Evolutionary conservation across 495 filamentous ascomycete species (phyloP), one percentile per base, ranked within the genome.

Genomic region (Neurospora sp.): DNA sequence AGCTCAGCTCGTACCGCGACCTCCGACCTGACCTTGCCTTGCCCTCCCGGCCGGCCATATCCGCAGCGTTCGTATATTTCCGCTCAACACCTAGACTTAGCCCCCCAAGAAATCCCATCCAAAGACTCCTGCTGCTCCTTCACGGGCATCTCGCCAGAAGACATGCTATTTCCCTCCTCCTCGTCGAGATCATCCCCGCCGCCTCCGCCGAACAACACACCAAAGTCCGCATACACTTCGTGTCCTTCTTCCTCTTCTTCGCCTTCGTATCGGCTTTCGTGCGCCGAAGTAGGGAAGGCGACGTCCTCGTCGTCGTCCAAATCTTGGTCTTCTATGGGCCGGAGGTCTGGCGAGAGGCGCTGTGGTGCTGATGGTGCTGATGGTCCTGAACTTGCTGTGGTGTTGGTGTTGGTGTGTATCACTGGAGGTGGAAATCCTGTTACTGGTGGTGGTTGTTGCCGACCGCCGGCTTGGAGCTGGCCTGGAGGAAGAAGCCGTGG

Each of bases 191-290:
- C 41, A 2, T 75, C 77, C 0, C 71, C 73, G 0, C 73, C 74
- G 27, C 69, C 71, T 2, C 78, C 75, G 0, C 83, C 84, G 72
- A 86, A 86, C 4, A 86, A 75, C 12, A 84, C 79, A 0, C 83
- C 81, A 72, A 86, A 86, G 71, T 86, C 84, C 0, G 83, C 82
- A 65, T 86, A 86, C 16, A 85, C 83, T 16, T 81, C 80, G 39
- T 77, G 77, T n/a, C 39, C 70, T 9, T 80, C 74, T 22, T 85
- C 84, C 20, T 84, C 83, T 2, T 80, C 80, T 35, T 81, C 79
- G 38, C 81, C 80, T 5, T 77, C 80, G 44, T 85, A 84, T 39
- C 82, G 79, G 18, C 81, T 82, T 22, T 83, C 84, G 70, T 83
- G 82, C 61, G 82, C 82, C 27, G 81, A 79, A 18, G 81, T 81